phyloP scores from a whole-genome alignment of 306 rosid genomes.

The Cicer bijugum region DNA sequence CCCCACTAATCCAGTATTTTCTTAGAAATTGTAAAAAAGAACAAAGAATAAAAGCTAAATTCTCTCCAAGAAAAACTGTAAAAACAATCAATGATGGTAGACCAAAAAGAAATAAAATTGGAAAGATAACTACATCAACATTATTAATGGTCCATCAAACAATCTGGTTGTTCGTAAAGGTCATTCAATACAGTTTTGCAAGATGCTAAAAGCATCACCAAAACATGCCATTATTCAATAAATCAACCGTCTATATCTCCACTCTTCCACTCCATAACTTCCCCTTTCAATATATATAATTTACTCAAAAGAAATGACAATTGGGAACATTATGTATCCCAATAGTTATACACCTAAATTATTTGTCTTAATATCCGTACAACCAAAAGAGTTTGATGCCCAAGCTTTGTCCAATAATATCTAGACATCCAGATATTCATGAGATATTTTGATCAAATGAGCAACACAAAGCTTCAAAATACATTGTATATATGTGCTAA shows the following conservation, averaged over 20 bases:
- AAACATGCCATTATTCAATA: background rate
- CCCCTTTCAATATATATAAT: constrained; percentile 6
- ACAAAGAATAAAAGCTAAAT: background rate
- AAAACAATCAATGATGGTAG: background rate
- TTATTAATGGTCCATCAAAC: background rate
- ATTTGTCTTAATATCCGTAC: background rate
- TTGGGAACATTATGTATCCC: background rate
- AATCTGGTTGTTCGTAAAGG: background rate
- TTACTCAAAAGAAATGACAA: constrained; percentile 4
- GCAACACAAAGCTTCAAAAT: background rate
- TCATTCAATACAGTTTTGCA: too few relatives aligned
- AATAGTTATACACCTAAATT: background rate
- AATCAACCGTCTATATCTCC: background rate
- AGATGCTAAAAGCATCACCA: background rate
- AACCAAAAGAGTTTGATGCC: background rate
- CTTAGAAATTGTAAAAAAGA: background rate
- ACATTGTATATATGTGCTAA: background rate
- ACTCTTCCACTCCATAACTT: background rate
- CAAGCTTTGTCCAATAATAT: constrained; percentile 4
- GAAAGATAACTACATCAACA: background rate
- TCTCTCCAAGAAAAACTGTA: background rate
- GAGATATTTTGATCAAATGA: background rate
- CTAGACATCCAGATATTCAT: background rate
- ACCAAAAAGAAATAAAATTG: background rate
- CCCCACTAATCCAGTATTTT: background rate